These are phyloP conservation scores for Stephanodiscus minutulus DNA, from an alignment of 108 stramenopile species.

Conservation along the genomic window DNA sequence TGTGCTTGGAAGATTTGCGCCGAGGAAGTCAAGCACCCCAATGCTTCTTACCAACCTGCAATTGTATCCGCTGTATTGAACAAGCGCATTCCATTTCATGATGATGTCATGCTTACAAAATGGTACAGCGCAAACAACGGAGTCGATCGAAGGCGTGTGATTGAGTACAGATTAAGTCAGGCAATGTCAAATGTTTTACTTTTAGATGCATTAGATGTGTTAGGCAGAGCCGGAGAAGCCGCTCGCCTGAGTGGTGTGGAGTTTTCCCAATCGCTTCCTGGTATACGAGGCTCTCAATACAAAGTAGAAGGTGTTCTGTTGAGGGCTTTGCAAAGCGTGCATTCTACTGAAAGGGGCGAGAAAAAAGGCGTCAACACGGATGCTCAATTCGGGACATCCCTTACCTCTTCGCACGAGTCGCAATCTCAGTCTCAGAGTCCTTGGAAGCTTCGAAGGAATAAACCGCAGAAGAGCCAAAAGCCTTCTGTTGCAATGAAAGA, in stretches of 20 bases:
- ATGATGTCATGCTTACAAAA: slow-evolving; percentile 70
- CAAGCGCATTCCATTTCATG: slow-evolving; percentile 78
- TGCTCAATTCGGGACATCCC: slow-evolving; percentile 19
- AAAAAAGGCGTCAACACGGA: slow-evolving; percentile 54
- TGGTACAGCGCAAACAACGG: slow-evolving; percentile 72
- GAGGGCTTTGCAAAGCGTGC: slow-evolving; percentile 79
- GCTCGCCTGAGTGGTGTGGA: slow-evolving; percentile 90
- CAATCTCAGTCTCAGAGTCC: slow-evolving; percentile 83
- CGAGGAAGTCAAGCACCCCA: slow-evolving; percentile 89
- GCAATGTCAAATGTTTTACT: slow-evolving; percentile 68
- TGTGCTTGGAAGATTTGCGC: slow-evolving; percentile 79
- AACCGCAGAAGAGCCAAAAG: not conserved
- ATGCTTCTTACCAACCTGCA: slow-evolving; percentile 84
- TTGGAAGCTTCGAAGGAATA: slow-evolving; percentile 67
- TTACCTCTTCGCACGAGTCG: slow-evolving; percentile 35
- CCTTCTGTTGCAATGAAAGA: slow-evolving; percentile 10
- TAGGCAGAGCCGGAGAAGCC: slow-evolving; percentile 91
- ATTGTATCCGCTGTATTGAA: slow-evolving; percentile 74
- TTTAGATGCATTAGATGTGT: slow-evolving; percentile 85
- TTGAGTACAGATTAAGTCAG: slow-evolving; percentile 71
- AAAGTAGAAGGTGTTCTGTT: slow-evolving; percentile 87
- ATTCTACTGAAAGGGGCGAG: slow-evolving; percentile 81
- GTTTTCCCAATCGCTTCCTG: slow-evolving; percentile 85
- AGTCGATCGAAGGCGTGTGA: slow-evolving; percentile 71
- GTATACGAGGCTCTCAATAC: slow-evolving; percentile 83